Base-by-base conservation (phyloP, 192 early-diverging fungal genomes). In the Coemansia sp. region DNA sequence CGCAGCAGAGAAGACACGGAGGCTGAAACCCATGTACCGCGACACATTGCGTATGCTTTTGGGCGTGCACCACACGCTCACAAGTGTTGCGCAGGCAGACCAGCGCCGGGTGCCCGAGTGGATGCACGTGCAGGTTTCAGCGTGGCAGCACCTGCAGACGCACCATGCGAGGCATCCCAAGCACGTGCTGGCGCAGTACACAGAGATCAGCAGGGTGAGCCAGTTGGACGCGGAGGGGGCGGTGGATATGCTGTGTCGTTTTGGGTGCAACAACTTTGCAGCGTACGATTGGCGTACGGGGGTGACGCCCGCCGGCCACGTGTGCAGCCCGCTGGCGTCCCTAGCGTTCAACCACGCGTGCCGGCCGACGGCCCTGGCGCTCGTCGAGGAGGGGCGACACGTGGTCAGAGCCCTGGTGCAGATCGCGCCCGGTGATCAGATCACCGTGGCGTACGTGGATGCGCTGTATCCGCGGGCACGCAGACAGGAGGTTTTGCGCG, bases 331-430 rank as follows among this genome's bases (percentile, higher is more conserved):
- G 23, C 33, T 80, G 41, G 57, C 58, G 0, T 69, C 77, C 0
- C 34, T 73, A 33, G 47, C 73, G 57, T 56, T 80, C 49, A 80
- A 80, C 64, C 77, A 80, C 63, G 70, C 67, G 38, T 80, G 77
- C 51, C 11, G 41, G 15, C 77, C 71, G 7, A 80, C 69, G 3
- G 66, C 67, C 18, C 24, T 46, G 2, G 64, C 64, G 50, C 49
- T 56, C 14, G 51, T 11, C 0, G 14, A 1, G 1, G 19, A n/a
- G 5, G 71, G 77, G 5, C 8, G 25, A 5, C 67, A 70, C 45
- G 33, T 55, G 21, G 58, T 80, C 12, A 42, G 47, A 9, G 71
- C 71, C 7, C 57, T 80, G 18, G 45, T 24, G 0, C 61, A 73
- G n/a, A 64, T 80, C 39, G 3, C 4, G 3, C 30, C 14, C 7